Evolutionary conservation across 805 yeast species (phyloP).

Genomic region (Kodamaea lidongshanica): DNA sequence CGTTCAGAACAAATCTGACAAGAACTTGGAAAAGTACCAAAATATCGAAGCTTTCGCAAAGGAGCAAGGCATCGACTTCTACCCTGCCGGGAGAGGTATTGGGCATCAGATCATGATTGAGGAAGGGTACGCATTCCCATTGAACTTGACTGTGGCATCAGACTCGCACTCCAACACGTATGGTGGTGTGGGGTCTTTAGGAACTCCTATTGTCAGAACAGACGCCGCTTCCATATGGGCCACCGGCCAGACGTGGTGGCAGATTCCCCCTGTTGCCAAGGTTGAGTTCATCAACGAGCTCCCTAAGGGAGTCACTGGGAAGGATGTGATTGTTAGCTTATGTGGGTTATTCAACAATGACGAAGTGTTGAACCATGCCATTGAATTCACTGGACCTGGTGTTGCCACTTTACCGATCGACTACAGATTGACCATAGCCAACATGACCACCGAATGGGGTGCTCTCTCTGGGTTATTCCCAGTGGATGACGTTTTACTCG

Average conservation of each 20-base stretch:
- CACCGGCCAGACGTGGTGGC: conserved; percentile 99
- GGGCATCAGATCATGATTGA: conserved; percentile 99
- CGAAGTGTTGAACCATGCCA: conserved; percentile 89
- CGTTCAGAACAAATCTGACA: conserved; percentile 87
- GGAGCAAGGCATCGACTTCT: conserved; percentile 89
- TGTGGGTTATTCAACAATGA: conserved; percentile 92
- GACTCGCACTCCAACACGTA: conserved; percentile 97
- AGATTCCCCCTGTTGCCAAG: conserved; percentile 96
- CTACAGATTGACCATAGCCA: conserved; percentile 86
- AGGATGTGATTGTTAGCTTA: conserved; percentile 92
- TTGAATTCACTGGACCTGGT: conserved; percentile 86
- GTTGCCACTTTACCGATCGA: conserved; percentile 66
- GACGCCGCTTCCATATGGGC: conserved; percentile 99
- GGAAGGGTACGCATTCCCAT: conserved; percentile 97
- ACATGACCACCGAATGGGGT: conserved; percentile 99
- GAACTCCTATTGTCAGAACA: conserved; percentile 96
- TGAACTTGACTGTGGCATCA: conserved; percentile 88
- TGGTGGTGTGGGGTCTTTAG: conserved; percentile 93
- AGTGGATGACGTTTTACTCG: conserved; percentile 71
- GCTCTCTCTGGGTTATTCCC: conserved; percentile 96
- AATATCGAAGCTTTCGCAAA: conserved; percentile 88
- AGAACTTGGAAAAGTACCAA: conserved; percentile 78
- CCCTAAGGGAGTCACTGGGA: conserved; percentile 87
- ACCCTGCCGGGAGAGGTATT: conserved; percentile 98
- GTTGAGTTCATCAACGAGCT: conserved; percentile 79